Conservation (phyloP, 139 green algal species). For the Chlamydomonas incerta region DNA sequence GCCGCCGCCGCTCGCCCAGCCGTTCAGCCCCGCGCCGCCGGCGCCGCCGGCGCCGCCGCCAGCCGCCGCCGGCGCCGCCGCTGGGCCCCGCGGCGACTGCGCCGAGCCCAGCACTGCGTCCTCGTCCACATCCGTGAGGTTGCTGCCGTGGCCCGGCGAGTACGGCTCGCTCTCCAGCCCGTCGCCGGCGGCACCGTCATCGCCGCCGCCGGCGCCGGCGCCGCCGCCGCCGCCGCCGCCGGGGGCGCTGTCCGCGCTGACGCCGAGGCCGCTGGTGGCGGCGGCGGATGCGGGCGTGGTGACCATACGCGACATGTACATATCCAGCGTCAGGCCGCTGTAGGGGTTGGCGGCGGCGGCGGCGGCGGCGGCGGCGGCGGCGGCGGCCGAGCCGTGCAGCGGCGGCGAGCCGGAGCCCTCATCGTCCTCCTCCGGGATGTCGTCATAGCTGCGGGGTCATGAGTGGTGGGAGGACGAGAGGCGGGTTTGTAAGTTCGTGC, state of each 20-base stretch:
- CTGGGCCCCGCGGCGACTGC: neutral
- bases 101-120: neutral
- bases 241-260: slow-evolving; percentile 1
- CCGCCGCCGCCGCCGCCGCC: too few species aligned
- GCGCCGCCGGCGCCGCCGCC: too few species aligned
- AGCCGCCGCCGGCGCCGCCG: neutral
- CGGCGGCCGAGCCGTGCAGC: neutral
- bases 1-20: too few species aligned
- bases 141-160: slow-evolving; percentile 22
- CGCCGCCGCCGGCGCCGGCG: too few species aligned
- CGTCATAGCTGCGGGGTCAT: slow-evolving; percentile 31
- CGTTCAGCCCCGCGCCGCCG: too few species aligned
- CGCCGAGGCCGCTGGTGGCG: slow-evolving; percentile 48
- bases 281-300: slow-evolving; percentile 51
- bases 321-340: slow-evolving; percentile 49
- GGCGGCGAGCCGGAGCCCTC: slow-evolving; percentile 1
- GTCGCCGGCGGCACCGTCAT: too few species aligned
- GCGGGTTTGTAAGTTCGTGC: too few species aligned
- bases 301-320: slow-evolving; percentile 56
- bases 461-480: too few species aligned
- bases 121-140: slow-evolving; percentile 24
- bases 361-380: too few species aligned
- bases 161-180: neutral
- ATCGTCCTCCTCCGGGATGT: slow-evolving; percentile 45
- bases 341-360: neutral